Conservation (phyloP, 129 eudicot species). For the Mikania micrantha region DNA sequence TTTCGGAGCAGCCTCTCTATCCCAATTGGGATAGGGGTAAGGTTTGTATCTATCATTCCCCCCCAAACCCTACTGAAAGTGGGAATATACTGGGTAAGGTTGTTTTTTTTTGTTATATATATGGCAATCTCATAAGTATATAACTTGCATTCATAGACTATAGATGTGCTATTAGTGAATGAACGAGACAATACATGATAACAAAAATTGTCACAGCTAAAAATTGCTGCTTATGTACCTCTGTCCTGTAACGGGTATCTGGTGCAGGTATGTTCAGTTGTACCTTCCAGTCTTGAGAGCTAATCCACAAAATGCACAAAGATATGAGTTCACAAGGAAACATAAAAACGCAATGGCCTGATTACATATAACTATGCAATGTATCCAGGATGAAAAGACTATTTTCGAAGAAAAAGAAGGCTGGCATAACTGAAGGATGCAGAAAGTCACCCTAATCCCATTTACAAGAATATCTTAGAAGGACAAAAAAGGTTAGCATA, state of each 20-base stretch:
- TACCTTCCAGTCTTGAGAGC: conserved; percentile 69
- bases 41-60: no score
- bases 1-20: no score
- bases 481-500: not conserved
- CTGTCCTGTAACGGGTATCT: conserved; percentile 53
- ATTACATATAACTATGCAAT: not conserved
- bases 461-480: not conserved
- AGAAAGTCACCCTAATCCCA: not conserved
- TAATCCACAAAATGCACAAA: conserved; percentile 7
- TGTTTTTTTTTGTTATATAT: no score
- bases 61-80: no score
- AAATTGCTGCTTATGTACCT: conserved; percentile 35
- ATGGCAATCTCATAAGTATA: not conserved
- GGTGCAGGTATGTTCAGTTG: conserved; percentile 41
- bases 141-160: not conserved
- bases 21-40: no score
- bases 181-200: not conserved
- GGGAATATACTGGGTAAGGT: no score
- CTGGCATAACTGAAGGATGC: not conserved
- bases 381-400: not conserved
- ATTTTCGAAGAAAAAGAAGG: not conserved
- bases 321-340: conserved; percentile 7
- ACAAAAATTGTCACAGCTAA: not conserved
- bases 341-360: not conserved
- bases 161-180: not conserved